These are phyloP conservation scores for Sclerotinia glacialis DNA, from an alignment of 2,329 filamentous ascomycete genomes.

Conservation along the genomic window DNA sequence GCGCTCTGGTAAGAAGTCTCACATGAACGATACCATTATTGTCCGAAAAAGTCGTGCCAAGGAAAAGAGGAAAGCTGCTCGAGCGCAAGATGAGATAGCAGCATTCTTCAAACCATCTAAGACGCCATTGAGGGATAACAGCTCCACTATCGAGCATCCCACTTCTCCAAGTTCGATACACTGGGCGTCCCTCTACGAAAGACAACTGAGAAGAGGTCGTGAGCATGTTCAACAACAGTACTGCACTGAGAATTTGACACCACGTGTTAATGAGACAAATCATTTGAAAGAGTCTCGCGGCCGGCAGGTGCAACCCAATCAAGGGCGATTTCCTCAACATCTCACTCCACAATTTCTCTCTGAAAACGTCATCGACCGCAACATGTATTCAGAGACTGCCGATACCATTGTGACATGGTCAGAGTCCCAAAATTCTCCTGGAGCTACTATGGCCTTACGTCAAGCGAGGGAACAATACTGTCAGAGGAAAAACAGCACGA, in stretches of 20 bases:
- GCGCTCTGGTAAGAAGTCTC: slow-evolving; percentile 23
- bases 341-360: background rate
- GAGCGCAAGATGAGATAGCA: slow-evolving; percentile 35
- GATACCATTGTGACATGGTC: slow-evolving; percentile 35
- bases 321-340: background rate
- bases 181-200: slow-evolving; percentile 13
- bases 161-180: slow-evolving; percentile 3
- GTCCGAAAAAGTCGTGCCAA: slow-evolving; percentile 32
- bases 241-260: background rate
- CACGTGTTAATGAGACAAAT: background rate
- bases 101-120: slow-evolving; percentile 34
- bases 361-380: background rate
- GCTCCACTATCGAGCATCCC: slow-evolving; percentile 16
- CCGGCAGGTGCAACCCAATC: background rate
- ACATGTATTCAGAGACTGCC: slow-evolving; percentile 23
- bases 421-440: slow-evolving; percentile 30
- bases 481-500: slow-evolving; percentile 26
- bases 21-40: slow-evolving; percentile 35
- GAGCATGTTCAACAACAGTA: background rate
- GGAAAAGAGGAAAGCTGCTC: slow-evolving; percentile 28
- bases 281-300: background rate
- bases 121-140: slow-evolving; percentile 24
- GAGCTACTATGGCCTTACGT: slow-evolving; percentile 2
- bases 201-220: background rate
- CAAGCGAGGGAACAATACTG: background rate